A percentile compares a stretch with the other conserved stretches of the same genome.
Evolutionary conservation across 176 grass and related monocot genomes (phyloP).

Genomic region (Bothriochloa decipiens): DNA sequence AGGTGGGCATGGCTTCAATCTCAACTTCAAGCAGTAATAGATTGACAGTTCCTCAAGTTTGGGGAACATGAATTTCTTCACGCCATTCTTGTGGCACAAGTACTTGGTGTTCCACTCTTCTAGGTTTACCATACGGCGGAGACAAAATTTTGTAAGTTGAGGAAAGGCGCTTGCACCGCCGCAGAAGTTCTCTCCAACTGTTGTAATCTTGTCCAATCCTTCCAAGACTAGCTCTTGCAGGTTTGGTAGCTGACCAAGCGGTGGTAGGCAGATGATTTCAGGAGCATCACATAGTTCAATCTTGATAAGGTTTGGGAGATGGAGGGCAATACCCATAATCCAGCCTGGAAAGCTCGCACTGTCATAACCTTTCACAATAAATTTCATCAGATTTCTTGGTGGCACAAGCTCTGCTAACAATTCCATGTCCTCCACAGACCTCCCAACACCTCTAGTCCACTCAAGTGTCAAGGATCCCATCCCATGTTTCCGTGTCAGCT

Average conservation of each 20-base stretch:
- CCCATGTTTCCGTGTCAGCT: background rate
- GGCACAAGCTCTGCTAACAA: constrained; percentile 4
- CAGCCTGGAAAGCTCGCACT: constrained; percentile 6
- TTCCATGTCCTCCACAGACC: background rate
- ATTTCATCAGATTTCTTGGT: background rate
- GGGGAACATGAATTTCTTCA: background rate
- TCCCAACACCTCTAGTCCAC: background rate
- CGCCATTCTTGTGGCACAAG: background rate
- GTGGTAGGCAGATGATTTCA: background rate
- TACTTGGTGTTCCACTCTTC: background rate
- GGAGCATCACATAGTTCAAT: background rate
- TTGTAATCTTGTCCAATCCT: background rate
- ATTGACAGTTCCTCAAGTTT: background rate
- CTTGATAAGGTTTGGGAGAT: background rate
- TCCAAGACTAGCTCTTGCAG: background rate
- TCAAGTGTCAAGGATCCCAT: background rate
- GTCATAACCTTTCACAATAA: background rate
- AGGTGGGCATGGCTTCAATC: background rate
- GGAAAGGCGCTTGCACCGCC: background rate
- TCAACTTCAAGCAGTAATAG: background rate
- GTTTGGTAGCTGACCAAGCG: background rate
- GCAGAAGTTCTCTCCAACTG: background rate
- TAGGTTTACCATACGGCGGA: background rate
- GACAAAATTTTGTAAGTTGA: background rate
- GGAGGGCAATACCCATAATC: background rate